Base-by-base conservation (phyloP, 78 protist species). In the Dictyostelium purpureum region DNA sequence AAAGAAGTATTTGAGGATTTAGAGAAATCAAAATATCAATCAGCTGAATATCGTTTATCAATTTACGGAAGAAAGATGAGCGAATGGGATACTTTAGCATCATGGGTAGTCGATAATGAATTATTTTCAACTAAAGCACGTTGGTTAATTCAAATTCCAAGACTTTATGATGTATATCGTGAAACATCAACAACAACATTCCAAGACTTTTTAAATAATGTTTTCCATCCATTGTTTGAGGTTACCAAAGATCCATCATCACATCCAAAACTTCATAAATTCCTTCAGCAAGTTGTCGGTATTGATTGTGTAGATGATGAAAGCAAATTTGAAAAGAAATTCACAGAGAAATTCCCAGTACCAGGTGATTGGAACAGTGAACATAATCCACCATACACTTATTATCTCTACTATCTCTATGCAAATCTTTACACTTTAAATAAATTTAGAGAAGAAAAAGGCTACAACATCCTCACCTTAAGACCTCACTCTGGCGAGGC, bases 261-360 rank as follows among this genome's bases (percentile, higher is more conserved):
- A 21, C 82, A 97, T 75, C 97, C 98, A 6, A 87, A 96, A 61
- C 88, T 96, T 31, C 77, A 43, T 61, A 51, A 45, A 78, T 83
- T 93, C 77, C 81, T 91, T 10, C 94, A 95, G 93, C 96, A 95
- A 73, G 95, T 98, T 35, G 97, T 96, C 12, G 99, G 98, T 40
- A 98, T 99, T 66, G 99, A 99, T 85, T 74, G 94, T 43, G 99
- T 99, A 4, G 99, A 98, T 57, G 99, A 99, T 93, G 99, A 99
- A 77, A 56, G 90, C 14, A 96, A 82, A 56, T 96, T 94, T n/a
- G 99, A 97, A 87, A 77, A 49, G 59, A 76, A 77, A 73, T 89
- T 82, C 77, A 79, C 81, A 24, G 51, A 43, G 38, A 87, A 70
- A 45, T 88, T 67, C 92, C 88, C 94, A 18, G 66, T 28, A 6